Percentiles rank a stretch among this genome's conserved stretches.
These are phyloP conservation scores for Flaveria trinervia DNA, from an alignment of 129 eudicot genomes.

Conservation along the genomic window DNA sequence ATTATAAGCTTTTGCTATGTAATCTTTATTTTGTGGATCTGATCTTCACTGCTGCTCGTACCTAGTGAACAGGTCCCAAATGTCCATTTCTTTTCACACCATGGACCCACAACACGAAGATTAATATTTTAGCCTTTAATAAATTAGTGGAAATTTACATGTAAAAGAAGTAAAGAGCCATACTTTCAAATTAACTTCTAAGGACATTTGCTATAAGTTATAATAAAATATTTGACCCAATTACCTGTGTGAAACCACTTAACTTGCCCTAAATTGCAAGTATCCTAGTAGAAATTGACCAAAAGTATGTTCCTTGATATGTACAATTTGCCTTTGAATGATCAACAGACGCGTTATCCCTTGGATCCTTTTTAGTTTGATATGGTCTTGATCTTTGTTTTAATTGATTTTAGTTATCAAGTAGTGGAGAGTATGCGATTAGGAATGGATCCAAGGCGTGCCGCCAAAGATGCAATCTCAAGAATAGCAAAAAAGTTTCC, in stretches of 20 bases:
- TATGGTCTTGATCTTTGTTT: slow-evolving; percentile 1
- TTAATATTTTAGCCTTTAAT: not conserved
- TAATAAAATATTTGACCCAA: not conserved
- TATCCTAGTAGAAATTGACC: not conserved
- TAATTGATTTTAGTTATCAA: slow-evolving; percentile 60
- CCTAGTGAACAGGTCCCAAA: not conserved
- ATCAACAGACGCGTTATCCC: not conserved
- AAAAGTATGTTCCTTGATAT: not conserved
- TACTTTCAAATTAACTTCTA: not conserved
- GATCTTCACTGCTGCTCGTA: not conserved
- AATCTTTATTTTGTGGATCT: not conserved
- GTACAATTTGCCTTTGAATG: not conserved
- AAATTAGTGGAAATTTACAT: not conserved
- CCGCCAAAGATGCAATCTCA: slow-evolving; percentile 84
- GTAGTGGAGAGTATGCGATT: slow-evolving; percentile 95
- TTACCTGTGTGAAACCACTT: too few species aligned
- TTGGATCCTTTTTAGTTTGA: not conserved
- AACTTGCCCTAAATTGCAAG: not conserved
- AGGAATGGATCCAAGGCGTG: slow-evolving; percentile 77
- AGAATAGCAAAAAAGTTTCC: slow-evolving; percentile 80
- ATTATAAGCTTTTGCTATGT: not conserved
- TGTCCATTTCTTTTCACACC: not conserved
- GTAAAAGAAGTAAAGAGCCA: not conserved
- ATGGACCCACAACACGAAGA: not conserved
- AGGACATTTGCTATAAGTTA: not conserved